Percentiles rank a stretch among this genome's conserved stretches.
Conservation (phyloP, 345 rosid species). For the Carallia brachiata region DNA sequence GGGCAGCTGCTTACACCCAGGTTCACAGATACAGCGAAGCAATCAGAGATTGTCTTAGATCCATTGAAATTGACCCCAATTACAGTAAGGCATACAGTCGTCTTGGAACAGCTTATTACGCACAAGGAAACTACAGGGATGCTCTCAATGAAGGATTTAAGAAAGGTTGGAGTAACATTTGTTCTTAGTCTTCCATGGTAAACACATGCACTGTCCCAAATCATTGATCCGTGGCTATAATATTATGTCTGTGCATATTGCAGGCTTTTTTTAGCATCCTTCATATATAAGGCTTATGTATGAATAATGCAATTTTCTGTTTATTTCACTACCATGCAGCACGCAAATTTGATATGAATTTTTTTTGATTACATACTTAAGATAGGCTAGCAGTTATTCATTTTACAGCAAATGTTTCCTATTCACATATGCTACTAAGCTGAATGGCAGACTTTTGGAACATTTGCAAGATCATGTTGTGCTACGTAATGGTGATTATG, state of each 20-base stretch:
- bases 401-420: not conserved
- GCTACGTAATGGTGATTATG: too few relatives aligned
- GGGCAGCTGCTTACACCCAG: constrained; percentile 92
- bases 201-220: not conserved
- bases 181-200: constrained; percentile 1
- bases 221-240: not conserved
- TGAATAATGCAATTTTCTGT: too few relatives aligned
- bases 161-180: constrained; percentile 54
- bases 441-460: too few relatives aligned
- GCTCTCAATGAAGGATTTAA: constrained; percentile 83
- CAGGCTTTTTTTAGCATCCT: too few relatives aligned
- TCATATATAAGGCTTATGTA: too few relatives aligned
- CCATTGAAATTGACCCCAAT: constrained; percentile 69
- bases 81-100: constrained; percentile 91
- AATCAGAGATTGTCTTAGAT: constrained; percentile 68
- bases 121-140: constrained; percentile 65
- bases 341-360: too few relatives aligned
- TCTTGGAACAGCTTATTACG: constrained; percentile 82
- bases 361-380: not conserved
- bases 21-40: constrained; percentile 61
- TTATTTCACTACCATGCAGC: too few relatives aligned
- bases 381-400: not conserved
- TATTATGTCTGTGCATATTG: too few relatives aligned
- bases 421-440: not conserved
- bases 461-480: too few relatives aligned